Evolutionary conservation across 2,329 filamentous ascomycete species (phyloP).

Genomic region (Grosmannia serpens): DNA sequence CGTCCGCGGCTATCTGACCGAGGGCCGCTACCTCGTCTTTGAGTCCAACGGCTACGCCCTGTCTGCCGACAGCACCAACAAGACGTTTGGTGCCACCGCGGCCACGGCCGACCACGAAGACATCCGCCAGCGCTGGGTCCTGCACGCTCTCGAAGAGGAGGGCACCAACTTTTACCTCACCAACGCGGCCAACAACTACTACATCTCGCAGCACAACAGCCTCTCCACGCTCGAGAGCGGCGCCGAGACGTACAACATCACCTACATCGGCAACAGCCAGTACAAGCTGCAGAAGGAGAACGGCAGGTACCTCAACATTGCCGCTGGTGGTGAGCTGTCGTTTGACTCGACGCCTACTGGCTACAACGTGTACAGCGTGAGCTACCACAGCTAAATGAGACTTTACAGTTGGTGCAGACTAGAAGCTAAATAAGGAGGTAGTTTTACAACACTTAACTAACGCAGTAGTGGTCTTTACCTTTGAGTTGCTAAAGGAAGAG

Average conservation of each 20-base stretch:
- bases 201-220: constrained; percentile 13
- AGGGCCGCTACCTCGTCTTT: constrained; percentile 42
- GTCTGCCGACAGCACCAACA: constrained; percentile 17
- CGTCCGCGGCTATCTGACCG: constrained; percentile 38
- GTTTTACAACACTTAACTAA: too few relatives aligned
- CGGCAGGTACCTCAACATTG: constrained; percentile 14
- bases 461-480: too few relatives aligned
- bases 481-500: too few relatives aligned
- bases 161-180: constrained; percentile 17
- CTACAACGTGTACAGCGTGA: constrained; percentile 16
- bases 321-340: constrained; percentile 9
- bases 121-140: constrained; percentile 35
- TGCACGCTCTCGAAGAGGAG: constrained; percentile 26
- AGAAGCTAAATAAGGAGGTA: too few relatives aligned
- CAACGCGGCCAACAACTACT: constrained; percentile 15
- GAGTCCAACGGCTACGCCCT: constrained; percentile 33
- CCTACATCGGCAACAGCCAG: constrained; percentile 14
- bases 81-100: constrained; percentile 11
- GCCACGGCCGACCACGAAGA: constrained; percentile 24
- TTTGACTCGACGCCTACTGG: constrained; percentile 9
- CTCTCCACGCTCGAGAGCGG: constrained; percentile 11
- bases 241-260: constrained; percentile 15
- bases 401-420: not conserved
- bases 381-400: constrained; percentile 11
- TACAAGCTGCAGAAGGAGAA: constrained; percentile 17